Evolutionary conservation across 441 rosid species (phyloP).

Genomic region (Melastoma candidum): DNA sequence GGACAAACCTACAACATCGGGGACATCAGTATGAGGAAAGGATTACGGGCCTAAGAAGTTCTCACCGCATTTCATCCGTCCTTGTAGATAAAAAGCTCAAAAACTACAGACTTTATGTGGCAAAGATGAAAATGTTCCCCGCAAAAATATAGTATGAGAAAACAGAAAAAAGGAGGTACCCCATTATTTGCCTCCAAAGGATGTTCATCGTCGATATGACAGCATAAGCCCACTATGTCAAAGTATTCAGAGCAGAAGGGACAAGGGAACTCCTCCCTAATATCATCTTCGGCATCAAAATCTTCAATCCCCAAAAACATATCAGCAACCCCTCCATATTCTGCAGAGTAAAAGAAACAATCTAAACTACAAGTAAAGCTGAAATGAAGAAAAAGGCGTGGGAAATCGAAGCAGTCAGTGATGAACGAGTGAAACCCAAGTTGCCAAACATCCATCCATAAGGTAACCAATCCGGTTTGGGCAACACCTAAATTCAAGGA

Average conservation of each 20-base stretch:
- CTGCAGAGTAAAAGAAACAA: not conserved
- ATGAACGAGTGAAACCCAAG: no score
- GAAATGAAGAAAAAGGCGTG: no score
- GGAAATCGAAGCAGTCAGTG: no score
- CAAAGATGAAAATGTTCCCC: no score
- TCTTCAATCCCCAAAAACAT: constrained; percentile 81
- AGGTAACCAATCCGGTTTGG: no score
- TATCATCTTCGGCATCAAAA: constrained; percentile 77
- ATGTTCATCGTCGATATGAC: constrained; percentile 97
- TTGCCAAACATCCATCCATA: no score
- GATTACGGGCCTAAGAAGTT: not conserved
- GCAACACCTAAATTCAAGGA: no score
- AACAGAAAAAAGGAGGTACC: constrained; percentile 28
- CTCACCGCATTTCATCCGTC: no score
- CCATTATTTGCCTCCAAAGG: constrained; percentile 78
- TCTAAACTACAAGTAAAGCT: not conserved
- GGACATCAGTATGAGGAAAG: not conserved
- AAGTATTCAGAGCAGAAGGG: constrained; percentile 89
- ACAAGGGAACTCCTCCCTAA: constrained; percentile 89
- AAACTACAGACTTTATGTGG: no score
- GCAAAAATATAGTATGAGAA: not conserved
- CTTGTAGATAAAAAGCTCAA: no score
- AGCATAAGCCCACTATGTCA: constrained; percentile 83
- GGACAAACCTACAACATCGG: constrained; percentile 71
- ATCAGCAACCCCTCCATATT: constrained; percentile 36